Evolutionary conservation across 176 grass and related monocot genomes (phyloP), one percentile per base, ranked within the genome.

Genomic region (Triticum turgidum): DNA sequence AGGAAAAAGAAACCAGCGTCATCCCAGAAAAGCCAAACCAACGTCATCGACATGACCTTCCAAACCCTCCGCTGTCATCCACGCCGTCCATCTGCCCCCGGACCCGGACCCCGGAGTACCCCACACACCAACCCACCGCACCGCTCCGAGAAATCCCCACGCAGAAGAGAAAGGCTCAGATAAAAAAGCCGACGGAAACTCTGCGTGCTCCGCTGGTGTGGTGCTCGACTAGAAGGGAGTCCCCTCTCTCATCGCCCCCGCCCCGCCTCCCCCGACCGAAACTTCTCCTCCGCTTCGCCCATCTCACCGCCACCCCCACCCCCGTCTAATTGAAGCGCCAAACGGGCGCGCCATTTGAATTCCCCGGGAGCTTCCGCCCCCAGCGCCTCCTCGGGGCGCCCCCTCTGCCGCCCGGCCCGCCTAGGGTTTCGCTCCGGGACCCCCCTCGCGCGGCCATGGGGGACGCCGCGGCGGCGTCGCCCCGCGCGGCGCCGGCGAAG

Each of bases 271-370:
- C 89, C 72, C 65, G 17, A 32, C 44, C 45, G 47, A 51, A 74
- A 87, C 78, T 47, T 70, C 27, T 52, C 82, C 79, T 77, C 80
- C 71, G 87, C 86, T 82, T 87, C 80, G 79, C 73, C 75, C 78
- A 86, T 64, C 89, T 85, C 92, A 86, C 81, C 93, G 85, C 87
- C 93, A 82, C 49, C 49, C 89, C 78, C 87, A 79, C 33, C 47
- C 79, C 70, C 63, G 65, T 87, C 78, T 86, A 89, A 94, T 91
- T 94, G 56, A 94, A 94, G 89, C 94, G 92, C 92, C 84, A 89
- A 95, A 85, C 66, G 86, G 80, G 86, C 77, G 66, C 6, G 25
- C 93, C 91, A 82, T 98, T 96, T 93, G 93, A 99, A 88, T 77
- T 92, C 32, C 59, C 81, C 67, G 61, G 65, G 12, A 59, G 27